Conservation (phyloP, 192 early-diverging fungal genomes). For the Coemansia guatemalensis region DNA sequence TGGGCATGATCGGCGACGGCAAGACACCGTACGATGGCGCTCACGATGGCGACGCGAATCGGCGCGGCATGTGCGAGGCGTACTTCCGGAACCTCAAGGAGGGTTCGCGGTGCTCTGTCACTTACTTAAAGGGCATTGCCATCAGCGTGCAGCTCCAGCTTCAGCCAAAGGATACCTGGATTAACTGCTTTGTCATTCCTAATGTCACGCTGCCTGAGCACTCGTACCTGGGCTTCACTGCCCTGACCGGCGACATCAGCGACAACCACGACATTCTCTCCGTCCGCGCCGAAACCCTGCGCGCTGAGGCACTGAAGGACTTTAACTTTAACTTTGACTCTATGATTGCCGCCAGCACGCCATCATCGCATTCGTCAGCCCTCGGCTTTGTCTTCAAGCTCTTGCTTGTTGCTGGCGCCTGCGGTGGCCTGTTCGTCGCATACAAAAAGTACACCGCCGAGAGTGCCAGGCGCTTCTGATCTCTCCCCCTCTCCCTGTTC, state of each 20-base stretch:
- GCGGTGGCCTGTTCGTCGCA: conserved; percentile 43
- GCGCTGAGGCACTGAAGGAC: conserved; percentile 48
- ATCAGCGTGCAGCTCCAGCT: conserved; percentile 56
- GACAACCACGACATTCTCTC: conserved; percentile 61
- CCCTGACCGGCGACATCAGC: conserved; percentile 86
- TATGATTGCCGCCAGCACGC: conserved; percentile 1
- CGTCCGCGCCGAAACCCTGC: conserved; percentile 44
- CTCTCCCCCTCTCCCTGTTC: conserved; percentile 1
- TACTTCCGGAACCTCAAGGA: conserved; percentile 73
- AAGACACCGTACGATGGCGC: conserved; percentile 79
- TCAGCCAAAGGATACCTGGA: conserved; percentile 67
- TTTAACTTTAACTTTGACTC: conserved; percentile 23
- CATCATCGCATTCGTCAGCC: conserved; percentile 12
- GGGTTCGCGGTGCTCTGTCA: conserved; percentile 66
- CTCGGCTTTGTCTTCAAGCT: conserved; percentile 43
- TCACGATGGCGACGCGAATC: conserved; percentile 77
- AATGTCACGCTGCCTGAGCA: conserved; percentile 77
- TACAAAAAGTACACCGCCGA: conserved; percentile 51
- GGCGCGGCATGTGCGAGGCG: conserved; percentile 66
- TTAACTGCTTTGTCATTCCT: conserved; percentile 77
- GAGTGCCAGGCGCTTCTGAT: conserved; percentile 50
- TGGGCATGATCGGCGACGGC: conserved; percentile 94
- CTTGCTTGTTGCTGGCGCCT: conserved; percentile 41
- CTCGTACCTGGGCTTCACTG: conserved; percentile 88
- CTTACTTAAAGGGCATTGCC: conserved; percentile 67